A percentile compares a stretch with the other conserved stretches of the same genome.
Evolutionary conservation across 2,329 filamentous ascomycete genomes (phyloP).

Genomic region (Alternaria sp.): DNA sequence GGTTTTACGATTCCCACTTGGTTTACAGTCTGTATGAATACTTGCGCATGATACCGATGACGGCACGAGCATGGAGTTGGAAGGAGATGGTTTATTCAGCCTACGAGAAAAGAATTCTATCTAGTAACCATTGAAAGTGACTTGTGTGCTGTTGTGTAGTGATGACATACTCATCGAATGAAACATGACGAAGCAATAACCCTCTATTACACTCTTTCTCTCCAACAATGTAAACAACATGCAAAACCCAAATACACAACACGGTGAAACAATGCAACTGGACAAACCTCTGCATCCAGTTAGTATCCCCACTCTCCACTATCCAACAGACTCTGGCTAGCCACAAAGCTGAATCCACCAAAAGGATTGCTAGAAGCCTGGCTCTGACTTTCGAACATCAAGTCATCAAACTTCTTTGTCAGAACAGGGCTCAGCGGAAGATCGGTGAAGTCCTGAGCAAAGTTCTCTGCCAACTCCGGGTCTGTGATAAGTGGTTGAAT

Average conservation of each 20-base stretch:
- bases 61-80: slow-evolving; percentile 15
- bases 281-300: background rate
- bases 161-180: background rate
- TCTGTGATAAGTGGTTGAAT: slow-evolving; percentile 95
- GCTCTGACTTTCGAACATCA: slow-evolving; percentile 42
- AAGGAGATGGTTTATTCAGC: slow-evolving; percentile 1
- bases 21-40: slow-evolving; percentile 21
- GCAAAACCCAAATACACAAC: background rate
- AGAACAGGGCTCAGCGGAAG: slow-evolving; percentile 78
- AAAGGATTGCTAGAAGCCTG: slow-evolving; percentile 58
- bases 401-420: slow-evolving; percentile 40
- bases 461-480: slow-evolving; percentile 96
- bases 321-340: slow-evolving; percentile 60
- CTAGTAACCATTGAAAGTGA: background rate
- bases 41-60: slow-evolving; percentile 14
- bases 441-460: slow-evolving; percentile 89
- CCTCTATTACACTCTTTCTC: background rate
- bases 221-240: background rate
- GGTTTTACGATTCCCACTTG: slow-evolving; percentile 22
- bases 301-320: slow-evolving; percentile 45
- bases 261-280: background rate
- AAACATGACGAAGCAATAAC: background rate
- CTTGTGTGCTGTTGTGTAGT: background rate
- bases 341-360: slow-evolving; percentile 63
- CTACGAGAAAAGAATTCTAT: background rate